Evolutionary conservation across 2,329 filamentous ascomycete genomes (phyloP).

Genomic region (Trichoderma brevicompactum): DNA sequence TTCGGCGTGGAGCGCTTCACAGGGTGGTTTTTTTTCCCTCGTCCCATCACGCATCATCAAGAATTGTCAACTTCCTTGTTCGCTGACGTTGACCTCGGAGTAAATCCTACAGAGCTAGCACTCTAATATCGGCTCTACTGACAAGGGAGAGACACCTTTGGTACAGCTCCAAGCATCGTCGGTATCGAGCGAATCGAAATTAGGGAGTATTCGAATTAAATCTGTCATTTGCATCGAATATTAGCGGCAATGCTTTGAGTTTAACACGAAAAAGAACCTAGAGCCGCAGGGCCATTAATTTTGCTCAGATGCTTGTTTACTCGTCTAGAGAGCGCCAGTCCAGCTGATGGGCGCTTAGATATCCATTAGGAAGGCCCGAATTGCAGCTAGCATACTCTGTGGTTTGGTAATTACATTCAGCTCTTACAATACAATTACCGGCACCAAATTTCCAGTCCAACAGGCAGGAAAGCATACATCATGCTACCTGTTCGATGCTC

Average conservation of each 20-base stretch:
- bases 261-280: too few relatives aligned
- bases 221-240: background rate
- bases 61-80: background rate
- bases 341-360: constrained; percentile 9
- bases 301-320: too few relatives aligned
- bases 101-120: background rate
- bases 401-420: too few relatives aligned
- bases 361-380: constrained; percentile 14
- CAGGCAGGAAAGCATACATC: background rate
- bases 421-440: background rate
- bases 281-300: too few relatives aligned
- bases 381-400: background rate
- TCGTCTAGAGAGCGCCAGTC: too few relatives aligned
- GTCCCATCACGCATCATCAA: background rate
- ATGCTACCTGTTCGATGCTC: background rate
- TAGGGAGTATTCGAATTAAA: too few relatives aligned
- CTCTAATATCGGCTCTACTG: background rate
- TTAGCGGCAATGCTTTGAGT: background rate
- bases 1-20: background rate
- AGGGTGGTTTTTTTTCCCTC: background rate
- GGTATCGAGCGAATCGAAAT: too few relatives aligned
- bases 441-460: background rate
- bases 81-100: background rate
- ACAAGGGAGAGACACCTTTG: background rate
- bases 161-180: too few relatives aligned